phyloP scores from a whole-genome alignment of 1,139 yeast genomes.

The Saccharomyces pastorianus region DNA sequence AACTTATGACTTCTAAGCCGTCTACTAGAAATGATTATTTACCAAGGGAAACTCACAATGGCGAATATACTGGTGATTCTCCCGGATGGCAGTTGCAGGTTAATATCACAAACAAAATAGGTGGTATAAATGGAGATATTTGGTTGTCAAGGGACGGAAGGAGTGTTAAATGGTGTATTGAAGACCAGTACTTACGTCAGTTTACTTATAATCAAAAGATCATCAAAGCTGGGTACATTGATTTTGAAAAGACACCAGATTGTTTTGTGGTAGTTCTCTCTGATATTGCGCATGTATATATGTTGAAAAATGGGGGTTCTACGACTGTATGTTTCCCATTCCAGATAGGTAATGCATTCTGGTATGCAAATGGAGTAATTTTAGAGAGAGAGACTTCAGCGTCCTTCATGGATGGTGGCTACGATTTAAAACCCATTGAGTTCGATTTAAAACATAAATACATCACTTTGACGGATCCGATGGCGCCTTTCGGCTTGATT shows the following conservation, averaged over 20 bases:
- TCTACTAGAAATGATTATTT: background rate
- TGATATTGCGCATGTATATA: slow-evolving; percentile 26
- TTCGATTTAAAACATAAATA: slow-evolving; percentile 18
- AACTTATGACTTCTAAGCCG: background rate
- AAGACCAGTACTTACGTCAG: slow-evolving; percentile 17
- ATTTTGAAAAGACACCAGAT: slow-evolving; percentile 20
- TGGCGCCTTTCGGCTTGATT: slow-evolving; percentile 27
- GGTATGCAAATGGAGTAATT: slow-evolving; percentile 28
- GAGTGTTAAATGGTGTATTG: slow-evolving; percentile 24
- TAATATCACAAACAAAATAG: background rate
- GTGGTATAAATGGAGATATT: slow-evolving; percentile 13
- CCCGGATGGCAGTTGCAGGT: background rate
- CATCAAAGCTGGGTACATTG: slow-evolving; percentile 26
- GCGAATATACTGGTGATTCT: background rate
- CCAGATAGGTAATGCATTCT: slow-evolving; percentile 23
- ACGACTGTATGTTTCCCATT: slow-evolving; percentile 26
- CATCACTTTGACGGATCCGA: slow-evolving; percentile 29
- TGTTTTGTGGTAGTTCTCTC: slow-evolving; percentile 25
- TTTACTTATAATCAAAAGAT: slow-evolving; percentile 18
- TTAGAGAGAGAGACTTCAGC: slow-evolving; percentile 17
- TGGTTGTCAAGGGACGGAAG: slow-evolving; percentile 20
- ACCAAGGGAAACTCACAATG: background rate
- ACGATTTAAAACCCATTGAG: slow-evolving; percentile 4
- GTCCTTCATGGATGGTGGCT: background rate
- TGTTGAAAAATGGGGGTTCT: slow-evolving; percentile 20